These are phyloP conservation scores for Polyporus tsugae DNA, from an alignment of 1,284 basidiomycete species.

Conservation along the genomic window DNA sequence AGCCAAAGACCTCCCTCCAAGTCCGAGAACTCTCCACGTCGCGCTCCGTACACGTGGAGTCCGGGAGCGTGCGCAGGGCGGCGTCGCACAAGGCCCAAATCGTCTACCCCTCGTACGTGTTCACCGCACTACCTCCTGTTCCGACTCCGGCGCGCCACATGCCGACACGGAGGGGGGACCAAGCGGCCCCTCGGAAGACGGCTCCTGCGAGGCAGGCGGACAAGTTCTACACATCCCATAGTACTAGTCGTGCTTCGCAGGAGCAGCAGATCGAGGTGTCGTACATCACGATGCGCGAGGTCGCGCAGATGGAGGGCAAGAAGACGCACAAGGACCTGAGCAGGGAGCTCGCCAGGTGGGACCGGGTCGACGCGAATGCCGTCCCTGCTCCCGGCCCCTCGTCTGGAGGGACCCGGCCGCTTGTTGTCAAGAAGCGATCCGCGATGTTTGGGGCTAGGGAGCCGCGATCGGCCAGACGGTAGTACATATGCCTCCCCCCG, in stretches of 20 bases:
- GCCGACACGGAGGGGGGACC: not conserved
- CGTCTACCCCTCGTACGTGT: conserved; percentile 7
- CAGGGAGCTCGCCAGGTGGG: conserved; percentile 3
- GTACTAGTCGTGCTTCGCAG: not conserved
- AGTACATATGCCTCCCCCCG: not conserved
- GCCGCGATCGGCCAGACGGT: not conserved
- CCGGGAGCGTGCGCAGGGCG: not conserved
- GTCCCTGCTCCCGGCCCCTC: not conserved
- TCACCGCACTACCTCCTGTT: not conserved
- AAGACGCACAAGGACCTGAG: not conserved
- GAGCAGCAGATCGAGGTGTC: not conserved
- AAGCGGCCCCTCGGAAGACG: not conserved
- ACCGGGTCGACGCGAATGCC: not conserved
- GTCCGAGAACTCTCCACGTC: conserved; percentile 1
- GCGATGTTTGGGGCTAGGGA: not conserved
- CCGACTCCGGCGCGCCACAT: not conserved
- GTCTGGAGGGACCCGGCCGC: not conserved
- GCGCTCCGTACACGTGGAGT: conserved; percentile 2
- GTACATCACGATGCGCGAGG: not conserved
- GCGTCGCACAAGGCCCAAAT: not conserved
- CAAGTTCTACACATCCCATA: not conserved
- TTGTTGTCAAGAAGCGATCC: not conserved
- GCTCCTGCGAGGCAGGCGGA: not conserved
- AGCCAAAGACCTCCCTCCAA: not conserved
- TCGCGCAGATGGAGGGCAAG: conserved; percentile 7